A percentile compares a stretch with the other conserved stretches of the same genome.
Evolutionary conservation across 2,329 filamentous ascomycete species (phyloP).

Genomic region (Trichoderma koningiopsis): DNA sequence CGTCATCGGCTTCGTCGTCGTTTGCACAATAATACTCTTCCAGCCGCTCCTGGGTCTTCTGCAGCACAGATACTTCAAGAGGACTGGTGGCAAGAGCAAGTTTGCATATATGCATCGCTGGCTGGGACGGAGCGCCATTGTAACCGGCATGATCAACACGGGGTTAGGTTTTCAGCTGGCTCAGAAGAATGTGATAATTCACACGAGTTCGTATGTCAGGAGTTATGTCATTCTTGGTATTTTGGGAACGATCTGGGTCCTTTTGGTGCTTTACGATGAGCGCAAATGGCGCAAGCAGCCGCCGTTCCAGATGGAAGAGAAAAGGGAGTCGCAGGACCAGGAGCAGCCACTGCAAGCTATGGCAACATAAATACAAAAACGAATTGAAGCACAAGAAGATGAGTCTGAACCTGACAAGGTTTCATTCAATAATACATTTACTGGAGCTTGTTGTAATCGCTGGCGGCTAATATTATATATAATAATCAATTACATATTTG

Average conservation of each 20-base stretch:
- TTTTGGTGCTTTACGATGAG: constrained; percentile 6
- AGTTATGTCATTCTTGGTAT: constrained; percentile 6
- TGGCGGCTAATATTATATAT: neutral
- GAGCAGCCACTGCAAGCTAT: neutral
- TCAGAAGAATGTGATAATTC: constrained; percentile 14
- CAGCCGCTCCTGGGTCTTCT: constrained; percentile 1
- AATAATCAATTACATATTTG: neutral
- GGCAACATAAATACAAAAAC: neutral
- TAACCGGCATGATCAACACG: constrained; percentile 7
- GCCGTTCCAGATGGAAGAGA: constrained; percentile 7
- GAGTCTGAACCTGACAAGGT: no score
- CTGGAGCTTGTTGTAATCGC: neutral
- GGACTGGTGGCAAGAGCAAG: constrained; percentile 14
- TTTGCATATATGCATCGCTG: constrained; percentile 19
- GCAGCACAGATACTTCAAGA: constrained; percentile 13
- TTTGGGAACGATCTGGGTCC: neutral
- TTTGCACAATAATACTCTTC: constrained; percentile 14
- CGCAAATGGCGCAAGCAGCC: neutral
- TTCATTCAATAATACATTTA: neutral
- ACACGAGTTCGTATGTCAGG: neutral
- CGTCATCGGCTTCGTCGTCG: constrained; percentile 9
- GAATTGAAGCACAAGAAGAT: neutral
- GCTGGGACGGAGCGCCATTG: neutral
- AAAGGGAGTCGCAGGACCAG: neutral
- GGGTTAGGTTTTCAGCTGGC: constrained; percentile 15